These are phyloP conservation scores for Scutellaria galericulata DNA, from an alignment of 257 asterid genomes.

Conservation along the genomic window DNA sequence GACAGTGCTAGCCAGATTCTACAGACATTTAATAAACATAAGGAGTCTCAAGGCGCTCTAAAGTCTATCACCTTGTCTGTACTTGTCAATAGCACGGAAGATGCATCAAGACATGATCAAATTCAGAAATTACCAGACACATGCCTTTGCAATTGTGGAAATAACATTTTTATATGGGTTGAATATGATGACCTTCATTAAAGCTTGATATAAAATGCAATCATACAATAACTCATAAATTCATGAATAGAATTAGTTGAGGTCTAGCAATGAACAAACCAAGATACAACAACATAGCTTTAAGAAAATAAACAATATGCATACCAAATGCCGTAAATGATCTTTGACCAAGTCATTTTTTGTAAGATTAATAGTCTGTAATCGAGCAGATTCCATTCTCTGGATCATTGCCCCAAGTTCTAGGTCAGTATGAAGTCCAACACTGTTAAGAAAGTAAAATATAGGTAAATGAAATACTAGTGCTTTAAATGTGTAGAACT, in stretches of 20 bases:
- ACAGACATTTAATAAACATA: neutral
- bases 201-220: neutral
- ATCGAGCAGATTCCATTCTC: constrained; percentile 63
- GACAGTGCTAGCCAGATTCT: neutral
- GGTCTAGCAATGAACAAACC: constrained; percentile 1
- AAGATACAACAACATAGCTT: constrained; percentile 17
- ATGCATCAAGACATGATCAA: constrained; percentile 1
- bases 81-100: neutral
- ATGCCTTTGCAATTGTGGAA: constrained; percentile 8
- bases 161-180: neutral
- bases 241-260: neutral
- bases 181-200: neutral
- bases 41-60: neutral
- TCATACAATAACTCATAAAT: constrained; percentile 1
- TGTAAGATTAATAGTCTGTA: constrained; percentile 71
- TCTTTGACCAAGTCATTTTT: constrained; percentile 90
- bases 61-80: neutral
- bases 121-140: neutral
- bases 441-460: constrained; percentile 50
- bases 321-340: constrained; percentile 90
- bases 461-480: constrained; percentile 11
- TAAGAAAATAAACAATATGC: constrained; percentile 18
- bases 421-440: constrained; percentile 74
- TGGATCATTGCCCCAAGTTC: constrained; percentile 74
- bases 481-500: neutral